phyloP scores from a whole-genome alignment of 2,329 filamentous ascomycete genomes.

The Cladobotryum mycophilum region DNA sequence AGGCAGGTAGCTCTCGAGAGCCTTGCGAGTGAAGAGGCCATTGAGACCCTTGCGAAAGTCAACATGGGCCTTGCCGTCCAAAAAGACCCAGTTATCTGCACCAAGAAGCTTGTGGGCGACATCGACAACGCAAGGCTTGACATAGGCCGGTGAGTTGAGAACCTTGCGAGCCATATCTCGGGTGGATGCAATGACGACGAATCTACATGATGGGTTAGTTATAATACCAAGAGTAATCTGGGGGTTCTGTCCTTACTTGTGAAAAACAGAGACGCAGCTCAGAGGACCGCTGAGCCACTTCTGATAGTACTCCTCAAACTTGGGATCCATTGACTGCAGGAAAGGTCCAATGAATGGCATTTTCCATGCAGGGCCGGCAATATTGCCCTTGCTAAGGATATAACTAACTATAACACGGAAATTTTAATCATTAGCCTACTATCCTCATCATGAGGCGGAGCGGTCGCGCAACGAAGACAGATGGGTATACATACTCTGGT shows the following conservation, averaged over 20 bases:
- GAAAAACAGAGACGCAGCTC: conserved; percentile 97
- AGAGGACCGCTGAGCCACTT: conserved; percentile 90
- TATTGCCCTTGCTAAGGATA: conserved; percentile 66
- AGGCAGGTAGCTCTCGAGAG: conserved; percentile 81
- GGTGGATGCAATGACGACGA: conserved; percentile 92
- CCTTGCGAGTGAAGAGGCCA: conserved; percentile 84
- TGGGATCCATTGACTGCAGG: conserved; percentile 82
- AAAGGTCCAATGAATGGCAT: conserved; percentile 92
- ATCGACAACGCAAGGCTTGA: conserved; percentile 96
- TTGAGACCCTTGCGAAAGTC: conserved; percentile 98
- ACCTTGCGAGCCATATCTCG: conserved; percentile 95
- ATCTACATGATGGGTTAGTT: conserved; percentile 45
- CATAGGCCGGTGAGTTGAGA: conserved; percentile 86
- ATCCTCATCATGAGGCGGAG: not conserved
- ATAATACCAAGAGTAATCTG: not conserved
- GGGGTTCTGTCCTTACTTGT: conserved; percentile 64
- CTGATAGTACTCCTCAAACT: conserved; percentile 82
- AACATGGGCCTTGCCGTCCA: conserved; percentile 90
- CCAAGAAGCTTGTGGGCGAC: conserved; percentile 89
- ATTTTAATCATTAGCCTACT: not conserved
- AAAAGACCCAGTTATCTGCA: conserved; percentile 90
- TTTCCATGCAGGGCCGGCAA: conserved; percentile 69
- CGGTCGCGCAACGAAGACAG: not conserved
- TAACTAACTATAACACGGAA: conserved; percentile 56
- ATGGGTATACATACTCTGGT: conserved; percentile 65